Conservation (phyloP, 208 protist genomes). For the Leishmania arabica region DNA sequence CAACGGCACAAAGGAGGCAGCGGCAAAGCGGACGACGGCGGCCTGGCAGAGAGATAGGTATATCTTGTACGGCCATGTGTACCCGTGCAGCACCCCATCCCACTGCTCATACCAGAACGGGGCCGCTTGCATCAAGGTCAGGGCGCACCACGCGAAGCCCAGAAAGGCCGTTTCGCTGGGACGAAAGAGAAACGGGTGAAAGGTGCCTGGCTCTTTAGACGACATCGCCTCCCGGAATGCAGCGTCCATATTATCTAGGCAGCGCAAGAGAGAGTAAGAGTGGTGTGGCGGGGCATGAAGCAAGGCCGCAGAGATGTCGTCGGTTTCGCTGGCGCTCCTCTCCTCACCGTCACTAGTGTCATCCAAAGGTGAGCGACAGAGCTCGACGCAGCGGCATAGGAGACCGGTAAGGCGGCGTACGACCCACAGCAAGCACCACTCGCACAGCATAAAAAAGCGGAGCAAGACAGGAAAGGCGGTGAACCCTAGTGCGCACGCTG, state of each 20-base stretch:
- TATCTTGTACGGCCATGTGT: constrained; percentile 58
- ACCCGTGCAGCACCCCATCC: constrained; percentile 45
- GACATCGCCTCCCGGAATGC: constrained; percentile 59
- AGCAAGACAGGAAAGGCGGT: constrained; percentile 73
- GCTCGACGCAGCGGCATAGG: background rate
- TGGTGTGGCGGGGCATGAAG: background rate
- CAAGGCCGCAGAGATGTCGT: constrained; percentile 4
- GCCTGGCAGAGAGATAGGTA: constrained; percentile 77
- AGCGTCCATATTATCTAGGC: constrained; percentile 34
- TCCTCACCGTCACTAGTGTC: background rate
- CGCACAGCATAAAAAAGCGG: constrained; percentile 48
- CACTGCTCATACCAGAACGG: constrained; percentile 82
- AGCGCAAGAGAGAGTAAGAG: background rate
- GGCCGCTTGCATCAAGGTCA: constrained; percentile 55
- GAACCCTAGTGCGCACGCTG: constrained; percentile 70
- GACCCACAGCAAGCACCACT: constrained; percentile 34
- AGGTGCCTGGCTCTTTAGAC: constrained; percentile 49
- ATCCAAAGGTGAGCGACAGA: background rate
- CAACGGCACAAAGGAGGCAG: constrained; percentile 64
- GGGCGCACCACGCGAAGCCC: constrained; percentile 48
- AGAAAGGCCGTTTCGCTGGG: constrained; percentile 56
- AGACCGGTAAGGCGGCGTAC: background rate
- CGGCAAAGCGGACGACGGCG: constrained; percentile 70
- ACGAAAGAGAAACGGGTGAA: constrained; percentile 77
- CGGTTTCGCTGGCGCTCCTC: constrained; percentile 5